A percentile compares a stretch with the other conserved stretches of the same genome.
phyloP scores from a whole-genome alignment of 805 yeast species.

The Candida coquimbonensis region DNA sequence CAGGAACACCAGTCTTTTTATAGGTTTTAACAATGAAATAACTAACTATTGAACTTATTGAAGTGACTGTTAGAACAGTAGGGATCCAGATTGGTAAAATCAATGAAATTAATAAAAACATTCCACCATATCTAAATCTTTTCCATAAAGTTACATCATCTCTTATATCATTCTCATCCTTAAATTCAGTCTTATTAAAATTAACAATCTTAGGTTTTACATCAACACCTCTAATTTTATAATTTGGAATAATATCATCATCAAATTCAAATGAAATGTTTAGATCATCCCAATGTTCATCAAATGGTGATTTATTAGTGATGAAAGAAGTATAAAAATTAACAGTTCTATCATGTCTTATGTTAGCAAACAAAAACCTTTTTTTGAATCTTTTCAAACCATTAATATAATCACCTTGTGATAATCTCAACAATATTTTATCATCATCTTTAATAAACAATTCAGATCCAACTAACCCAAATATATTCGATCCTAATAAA shows the following conservation, averaged over 20 bases:
- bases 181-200: conserved; percentile 28
- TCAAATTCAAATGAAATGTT: conserved; percentile 31
- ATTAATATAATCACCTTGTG: conserved; percentile 36
- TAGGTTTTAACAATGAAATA: conserved; percentile 33
- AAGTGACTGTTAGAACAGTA: conserved; percentile 28
- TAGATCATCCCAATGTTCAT: conserved; percentile 38
- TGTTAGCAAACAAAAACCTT: conserved; percentile 62
- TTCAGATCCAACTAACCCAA: conserved; percentile 71
- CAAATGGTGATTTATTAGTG: conserved; percentile 68
- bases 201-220: conserved; percentile 49
- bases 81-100: conserved; percentile 47
- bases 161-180: not conserved
- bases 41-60: conserved; percentile 31
- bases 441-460: conserved; percentile 49
- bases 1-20: conserved; percentile 10
- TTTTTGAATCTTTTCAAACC: conserved; percentile 54
- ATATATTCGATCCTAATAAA: conserved; percentile 42
- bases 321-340: conserved; percentile 81
- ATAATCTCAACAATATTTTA: conserved; percentile 36
- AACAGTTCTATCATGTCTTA: conserved; percentile 78
- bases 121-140: conserved; percentile 19
- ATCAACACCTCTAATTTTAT: conserved; percentile 29
- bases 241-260: conserved; percentile 25
- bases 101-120: conserved; percentile 15
- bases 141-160: conserved; percentile 11